Conservation (phyloP, 164 flowering plant species). For the Vitis cinerea region DNA sequence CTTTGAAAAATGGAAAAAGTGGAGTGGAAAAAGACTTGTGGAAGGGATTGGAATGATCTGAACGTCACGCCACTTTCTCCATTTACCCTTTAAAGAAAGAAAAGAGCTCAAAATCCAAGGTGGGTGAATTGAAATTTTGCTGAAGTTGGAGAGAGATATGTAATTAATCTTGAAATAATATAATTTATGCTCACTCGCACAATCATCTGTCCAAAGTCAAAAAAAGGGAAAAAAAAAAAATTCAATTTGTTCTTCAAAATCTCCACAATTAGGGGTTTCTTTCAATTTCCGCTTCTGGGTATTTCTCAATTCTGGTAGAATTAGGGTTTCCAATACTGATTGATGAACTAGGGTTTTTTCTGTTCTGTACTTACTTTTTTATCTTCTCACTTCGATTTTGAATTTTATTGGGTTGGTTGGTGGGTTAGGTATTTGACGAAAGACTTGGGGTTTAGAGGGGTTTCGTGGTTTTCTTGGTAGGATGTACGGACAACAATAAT, state of each 20-base stretch:
- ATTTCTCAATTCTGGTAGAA: background rate
- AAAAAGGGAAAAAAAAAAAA: slow-evolving; percentile 8
- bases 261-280: slow-evolving; percentile 17
- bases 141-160: background rate
- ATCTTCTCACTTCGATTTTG: background rate
- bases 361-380: background rate
- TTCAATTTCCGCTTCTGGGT: slow-evolving; percentile 12
- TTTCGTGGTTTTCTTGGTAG: background rate
- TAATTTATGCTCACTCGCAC: background rate
- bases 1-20: slow-evolving; percentile 12
- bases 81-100: background rate
- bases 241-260: slow-evolving; percentile 8
- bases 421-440: background rate
- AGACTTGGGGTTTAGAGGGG: background rate
- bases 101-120: slow-evolving; percentile 17
- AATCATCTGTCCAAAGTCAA: no score
- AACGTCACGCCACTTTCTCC: slow-evolving; percentile 23
- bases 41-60: slow-evolving; percentile 16
- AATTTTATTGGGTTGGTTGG: background rate
- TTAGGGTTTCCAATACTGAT: background rate
- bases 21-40: slow-evolving; percentile 16
- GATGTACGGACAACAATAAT: background rate
- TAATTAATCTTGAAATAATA: background rate
- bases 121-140: slow-evolving; percentile 12
- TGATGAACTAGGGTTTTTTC: background rate